Percentiles rank a stretch among this genome's conserved stretches.
phyloP scores from a whole-genome alignment of 2,329 filamentous ascomycete genomes.

The Neofusicoccum sp. region DNA sequence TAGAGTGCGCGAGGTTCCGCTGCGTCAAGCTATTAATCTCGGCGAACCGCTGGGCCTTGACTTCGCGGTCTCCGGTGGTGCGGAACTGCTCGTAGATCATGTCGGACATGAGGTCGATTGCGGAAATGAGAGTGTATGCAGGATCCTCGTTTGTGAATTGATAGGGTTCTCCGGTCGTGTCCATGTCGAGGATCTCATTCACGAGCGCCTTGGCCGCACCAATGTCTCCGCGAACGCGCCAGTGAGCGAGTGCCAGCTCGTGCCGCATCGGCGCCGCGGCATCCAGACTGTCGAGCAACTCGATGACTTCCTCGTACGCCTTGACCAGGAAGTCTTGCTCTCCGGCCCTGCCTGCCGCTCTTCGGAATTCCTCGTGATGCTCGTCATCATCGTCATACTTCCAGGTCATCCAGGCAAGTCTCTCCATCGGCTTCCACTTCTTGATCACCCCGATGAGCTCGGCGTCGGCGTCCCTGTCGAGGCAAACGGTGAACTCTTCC shows the following conservation, averaged over 20 bases:
- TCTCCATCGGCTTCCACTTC: neutral
- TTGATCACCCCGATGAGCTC: neutral
- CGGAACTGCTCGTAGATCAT: neutral
- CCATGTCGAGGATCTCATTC: neutral
- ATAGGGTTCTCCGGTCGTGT: neutral
- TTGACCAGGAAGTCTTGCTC: neutral
- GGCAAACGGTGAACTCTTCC: neutral
- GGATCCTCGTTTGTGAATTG: slow-evolving; percentile 5
- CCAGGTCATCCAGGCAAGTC: neutral
- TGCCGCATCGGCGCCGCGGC: neutral
- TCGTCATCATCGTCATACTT: neutral
- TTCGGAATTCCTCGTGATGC: neutral
- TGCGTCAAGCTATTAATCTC: neutral
- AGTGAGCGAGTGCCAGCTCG: neutral
- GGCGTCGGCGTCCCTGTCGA: neutral
- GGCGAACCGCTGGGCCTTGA: neutral
- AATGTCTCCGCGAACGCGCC: neutral
- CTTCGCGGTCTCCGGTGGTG: neutral
- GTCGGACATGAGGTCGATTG: neutral
- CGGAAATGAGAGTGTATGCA: neutral
- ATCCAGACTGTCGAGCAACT: neutral
- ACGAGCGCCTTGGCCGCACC: neutral
- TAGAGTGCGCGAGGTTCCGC: neutral
- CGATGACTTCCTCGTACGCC: neutral
- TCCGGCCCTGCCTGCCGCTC: neutral